phyloP scores from a whole-genome alignment of 2,329 filamentous ascomycete genomes.

The Exophiala sp. region DNA sequence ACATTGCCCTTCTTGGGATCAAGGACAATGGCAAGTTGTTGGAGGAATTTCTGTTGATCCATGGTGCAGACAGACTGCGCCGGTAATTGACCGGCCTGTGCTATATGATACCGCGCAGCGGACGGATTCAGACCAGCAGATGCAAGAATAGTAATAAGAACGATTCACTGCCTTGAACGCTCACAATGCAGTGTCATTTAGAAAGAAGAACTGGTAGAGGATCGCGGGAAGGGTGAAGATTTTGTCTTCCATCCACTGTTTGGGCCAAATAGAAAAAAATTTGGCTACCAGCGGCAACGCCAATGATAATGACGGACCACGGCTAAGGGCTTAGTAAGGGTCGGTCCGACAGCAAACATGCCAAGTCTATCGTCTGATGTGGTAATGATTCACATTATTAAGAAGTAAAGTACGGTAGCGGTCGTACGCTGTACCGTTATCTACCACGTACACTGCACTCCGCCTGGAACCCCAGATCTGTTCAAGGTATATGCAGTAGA shows the following conservation, averaged over 20 bases:
- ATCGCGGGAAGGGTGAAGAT: not conserved
- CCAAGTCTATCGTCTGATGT: too few species aligned
- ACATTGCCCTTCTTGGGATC: slow-evolving; percentile 74
- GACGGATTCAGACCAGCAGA: not conserved
- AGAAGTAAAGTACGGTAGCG: too few species aligned
- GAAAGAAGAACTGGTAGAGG: not conserved
- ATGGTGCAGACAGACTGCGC: slow-evolving; percentile 42
- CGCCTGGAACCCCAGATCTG: too few species aligned
- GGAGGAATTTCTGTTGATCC: slow-evolving; percentile 77
- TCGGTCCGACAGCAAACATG: not conserved
- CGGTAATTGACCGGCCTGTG: not conserved
- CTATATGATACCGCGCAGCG: not conserved
- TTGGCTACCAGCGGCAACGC: too few species aligned
- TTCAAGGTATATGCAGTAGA: too few species aligned
- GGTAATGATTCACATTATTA: too few species aligned
- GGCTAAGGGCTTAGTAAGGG: not conserved
- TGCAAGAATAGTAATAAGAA: not conserved
- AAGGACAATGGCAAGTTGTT: slow-evolving; percentile 80
- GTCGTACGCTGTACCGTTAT: too few species aligned
- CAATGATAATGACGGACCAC: too few species aligned
- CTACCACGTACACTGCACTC: too few species aligned
- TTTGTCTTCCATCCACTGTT: not conserved
- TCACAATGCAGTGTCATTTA: not conserved
- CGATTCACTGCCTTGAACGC: not conserved
- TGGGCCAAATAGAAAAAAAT: not conserved